Base-by-base conservation (phyloP, 2,329 filamentous ascomycete genomes). In the Exophiala phaeomuriformis region DNA sequence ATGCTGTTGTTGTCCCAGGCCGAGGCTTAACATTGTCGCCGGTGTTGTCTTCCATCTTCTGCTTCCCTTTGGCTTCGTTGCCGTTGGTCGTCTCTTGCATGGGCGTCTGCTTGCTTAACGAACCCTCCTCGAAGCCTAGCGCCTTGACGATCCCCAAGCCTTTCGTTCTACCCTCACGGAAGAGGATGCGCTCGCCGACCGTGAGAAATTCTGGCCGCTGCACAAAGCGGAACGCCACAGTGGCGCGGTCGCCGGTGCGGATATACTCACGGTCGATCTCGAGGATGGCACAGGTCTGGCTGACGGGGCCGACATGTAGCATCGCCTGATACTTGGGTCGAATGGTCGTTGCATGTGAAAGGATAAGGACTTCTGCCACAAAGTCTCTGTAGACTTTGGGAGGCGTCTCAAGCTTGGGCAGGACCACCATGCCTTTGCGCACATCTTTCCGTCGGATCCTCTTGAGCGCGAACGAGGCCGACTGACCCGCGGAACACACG, bases 301-400 rank as follows among this genome's bases (percentile, higher is more conserved):
- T 89, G 41, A 98, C 87, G 0, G 93, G 88, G 0, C 93, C 93
- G 3, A 98, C 90, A 64, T 98, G 93, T 27, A 98, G 78, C 90
- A 97, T 98, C 0, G 93, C 93, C 73, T 98, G 93, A 62, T 98
- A 98, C 64, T 90, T 91, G 0, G 84, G 89, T 70, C 95, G 93
- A 70, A 98, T 98, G 41, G 93, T 98, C 0, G 93, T 98, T 0
- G 91, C 90, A 65, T 98, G 93, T 3, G 88, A 94, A 4, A 98
- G 77, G 61, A 98, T 97, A 27, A 98, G 77, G 1, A 98, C 93
- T 70, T 91, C 87, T 8, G 88, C 88, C 40, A 90, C 75, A 65
- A 91, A 91, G 66, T 90, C 86, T 33, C 80, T 75, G 65, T 84
- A 80, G 7, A 89, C 87, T 61, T 84, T 93, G 0, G 85, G 81